phyloP scores from a whole-genome alignment of 257 asterid genomes.

The Gentiana macrophylla region DNA sequence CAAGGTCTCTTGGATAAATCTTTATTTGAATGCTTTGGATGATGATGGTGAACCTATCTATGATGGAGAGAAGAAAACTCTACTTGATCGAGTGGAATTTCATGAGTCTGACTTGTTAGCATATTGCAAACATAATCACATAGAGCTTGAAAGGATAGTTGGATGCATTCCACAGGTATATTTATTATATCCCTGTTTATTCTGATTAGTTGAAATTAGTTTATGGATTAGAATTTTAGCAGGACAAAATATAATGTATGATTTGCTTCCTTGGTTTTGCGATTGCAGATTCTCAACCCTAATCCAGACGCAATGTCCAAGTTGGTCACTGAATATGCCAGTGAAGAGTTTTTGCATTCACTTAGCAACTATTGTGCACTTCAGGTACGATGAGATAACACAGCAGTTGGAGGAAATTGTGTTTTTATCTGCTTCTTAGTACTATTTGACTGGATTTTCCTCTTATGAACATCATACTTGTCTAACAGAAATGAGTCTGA shows the following conservation, averaged over 20 bases:
- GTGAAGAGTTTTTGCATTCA: conserved; percentile 83
- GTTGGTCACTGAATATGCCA: conserved; percentile 87
- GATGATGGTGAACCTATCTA: conserved; percentile 78
- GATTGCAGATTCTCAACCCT: conserved; percentile 86
- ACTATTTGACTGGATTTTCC: neutral
- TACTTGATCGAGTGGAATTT: conserved; percentile 90
- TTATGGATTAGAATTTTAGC: conserved; percentile 4
- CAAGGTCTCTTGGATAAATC: conserved; percentile 96
- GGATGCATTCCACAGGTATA: conserved; percentile 99
- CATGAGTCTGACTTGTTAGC: conserved; percentile 90
- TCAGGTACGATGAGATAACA: conserved; percentile 41
- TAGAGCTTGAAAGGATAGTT: conserved; percentile 90
- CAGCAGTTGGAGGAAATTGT: neutral
- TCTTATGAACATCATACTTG: too few relatives aligned
- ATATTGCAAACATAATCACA: conserved; percentile 76
- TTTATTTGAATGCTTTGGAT: conserved; percentile 87
- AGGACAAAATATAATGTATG: neutral
- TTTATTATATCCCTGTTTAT: conserved; percentile 10
- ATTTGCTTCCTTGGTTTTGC: conserved; percentile 3
- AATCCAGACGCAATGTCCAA: conserved; percentile 99
- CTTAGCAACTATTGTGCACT: conserved; percentile 96
- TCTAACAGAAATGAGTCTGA: too few relatives aligned
- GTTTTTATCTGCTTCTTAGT: neutral
- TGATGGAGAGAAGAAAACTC: conserved; percentile 72
- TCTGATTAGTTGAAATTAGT: neutral